Evolutionary conservation across 768 basidiomycete genomes (phyloP), one percentile per base, ranked within the genome.

Genomic region (Mycena crocata): DNA sequence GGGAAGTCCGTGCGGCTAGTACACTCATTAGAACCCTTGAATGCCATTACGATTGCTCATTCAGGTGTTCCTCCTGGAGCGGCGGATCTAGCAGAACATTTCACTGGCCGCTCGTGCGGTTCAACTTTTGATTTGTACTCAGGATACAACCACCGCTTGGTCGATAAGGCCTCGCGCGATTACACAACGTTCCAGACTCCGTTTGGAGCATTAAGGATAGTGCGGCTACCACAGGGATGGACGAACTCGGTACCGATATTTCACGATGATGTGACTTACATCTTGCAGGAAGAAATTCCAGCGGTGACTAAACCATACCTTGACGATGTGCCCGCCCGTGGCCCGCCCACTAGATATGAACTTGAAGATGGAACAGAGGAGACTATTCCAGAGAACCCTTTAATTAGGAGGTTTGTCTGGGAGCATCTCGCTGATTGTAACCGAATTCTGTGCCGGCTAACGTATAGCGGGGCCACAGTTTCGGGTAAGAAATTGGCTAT

Each of bases 361-460:
- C 24, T 9, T 1, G 1, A 3, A n/a, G 62, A 63, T 35, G 62
- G 62, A 6, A 24, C 21, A n/a, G 46, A 48, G 10, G 73, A 78
- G 32, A 56, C 56, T 0, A 67, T 77, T n/a, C 62, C 73, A 7
- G 69, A 69, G 15, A 80, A 80, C 55, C 71, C 71, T 2, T 65
- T 70, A 4, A 77, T 80, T 26, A 59, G 77, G 0, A 58, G 71
- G 1, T 81, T 80, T 49, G 64, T 81, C 1, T 82, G 79, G 78
- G 79, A 82, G 65, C 81, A 84, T 64, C 67, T 78, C 1, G 26
- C 73, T 5, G 73, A 77, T 46, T 57, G 81, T 26, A 79, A 84
- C 56, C 65, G 78, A 4, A 65, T 83, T 15, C 64, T 83, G 0
- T 76, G 79, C 31, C 57, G 75, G 1, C 71, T 84, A 3, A 75